Conservation (phyloP, 208 protist species). For the Crithidia brevicula region DNA sequence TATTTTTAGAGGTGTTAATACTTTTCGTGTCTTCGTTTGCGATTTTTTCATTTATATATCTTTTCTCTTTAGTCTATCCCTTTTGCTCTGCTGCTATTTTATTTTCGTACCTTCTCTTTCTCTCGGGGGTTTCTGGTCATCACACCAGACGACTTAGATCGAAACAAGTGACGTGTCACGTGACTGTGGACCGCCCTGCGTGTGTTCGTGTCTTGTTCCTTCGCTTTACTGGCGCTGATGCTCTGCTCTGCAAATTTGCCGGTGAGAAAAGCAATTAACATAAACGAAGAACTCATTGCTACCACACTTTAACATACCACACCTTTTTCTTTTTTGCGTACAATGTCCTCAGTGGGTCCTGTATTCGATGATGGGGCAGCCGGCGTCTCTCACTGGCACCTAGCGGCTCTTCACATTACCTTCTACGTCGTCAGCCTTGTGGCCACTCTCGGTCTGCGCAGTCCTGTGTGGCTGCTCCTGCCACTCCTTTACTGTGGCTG, state of each 20-base stretch:
- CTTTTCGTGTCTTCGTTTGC: conserved; percentile 1
- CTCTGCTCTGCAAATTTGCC: too few relatives aligned
- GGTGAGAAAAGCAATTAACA: too few relatives aligned
- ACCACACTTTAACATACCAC: neutral
- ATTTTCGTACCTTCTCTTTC: neutral
- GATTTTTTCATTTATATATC: neutral
- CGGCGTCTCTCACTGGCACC: conserved; percentile 5
- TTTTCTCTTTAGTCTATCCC: too few relatives aligned
- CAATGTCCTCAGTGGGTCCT: neutral
- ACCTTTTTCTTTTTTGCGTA: neutral
- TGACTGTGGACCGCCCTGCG: too few relatives aligned
- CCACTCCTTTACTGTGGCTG: conserved; percentile 13
- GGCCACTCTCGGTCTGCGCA: conserved; percentile 11
- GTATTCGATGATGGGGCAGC: neutral
- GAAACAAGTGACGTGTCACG: too few relatives aligned
- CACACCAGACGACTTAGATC: too few relatives aligned
- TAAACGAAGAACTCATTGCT: too few relatives aligned
- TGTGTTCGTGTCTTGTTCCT: too few relatives aligned
- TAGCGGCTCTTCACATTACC: conserved; percentile 9
- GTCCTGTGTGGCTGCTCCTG: conserved; percentile 22
- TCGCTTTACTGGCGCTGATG: too few relatives aligned
- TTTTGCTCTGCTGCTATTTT: neutral
- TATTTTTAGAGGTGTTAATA: too few relatives aligned
- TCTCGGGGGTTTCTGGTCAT: too few relatives aligned
- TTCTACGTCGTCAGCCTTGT: conserved; percentile 15